Base-by-base conservation (phyloP, 2,329 filamentous ascomycete genomes). In the Trichoderma sp. region DNA sequence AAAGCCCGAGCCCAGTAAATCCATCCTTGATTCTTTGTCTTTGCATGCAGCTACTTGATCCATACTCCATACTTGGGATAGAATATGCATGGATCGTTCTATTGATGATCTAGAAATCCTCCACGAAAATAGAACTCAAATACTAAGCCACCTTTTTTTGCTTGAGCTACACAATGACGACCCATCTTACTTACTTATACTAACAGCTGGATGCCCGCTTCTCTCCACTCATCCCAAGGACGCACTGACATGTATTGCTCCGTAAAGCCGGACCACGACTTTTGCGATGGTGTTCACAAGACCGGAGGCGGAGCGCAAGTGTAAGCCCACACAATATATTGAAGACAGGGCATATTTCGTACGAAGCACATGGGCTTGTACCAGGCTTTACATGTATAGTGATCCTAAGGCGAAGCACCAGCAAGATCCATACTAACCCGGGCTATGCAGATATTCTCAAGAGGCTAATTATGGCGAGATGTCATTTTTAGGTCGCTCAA, bases 81-180 rank as follows among this genome's bases (percentile, higher is more conserved):
- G 34, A 34, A 32, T 12, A 60, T 51, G 28, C 36, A 34, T 15
- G 36, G 36, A 69, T 60, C 18, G n/a, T 32, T 47, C 36, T 15
- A 26, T 61, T 47, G 26, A 61, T 26, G 21, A 36, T 39, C 51
- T 28, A 43, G 64, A 28, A 36, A 56, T 28, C 26, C n/a, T 61
- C 47, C 26, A 68, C n/a, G 21, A 34, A 47, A 69, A 61, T 69
- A 68, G 26, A 69, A 30, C 7, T 4, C 47, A 66, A 30, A n/a
- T 21, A 36, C 43, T 69, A 60, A 69, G 66, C 66, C 66, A 69
- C 66, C 18, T 34, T 61, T 60, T 47, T 47, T 60, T 36, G 30
- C 6, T 32, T 18, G 21, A 57, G 21, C 30, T 56, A 56, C 63
- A 34, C 51, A 36, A n/a, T 53, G 12, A 28, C 47, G 47, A 43